Base-by-base conservation (phyloP, 169 alveolate species). In the Eimeria praecox region DNA sequence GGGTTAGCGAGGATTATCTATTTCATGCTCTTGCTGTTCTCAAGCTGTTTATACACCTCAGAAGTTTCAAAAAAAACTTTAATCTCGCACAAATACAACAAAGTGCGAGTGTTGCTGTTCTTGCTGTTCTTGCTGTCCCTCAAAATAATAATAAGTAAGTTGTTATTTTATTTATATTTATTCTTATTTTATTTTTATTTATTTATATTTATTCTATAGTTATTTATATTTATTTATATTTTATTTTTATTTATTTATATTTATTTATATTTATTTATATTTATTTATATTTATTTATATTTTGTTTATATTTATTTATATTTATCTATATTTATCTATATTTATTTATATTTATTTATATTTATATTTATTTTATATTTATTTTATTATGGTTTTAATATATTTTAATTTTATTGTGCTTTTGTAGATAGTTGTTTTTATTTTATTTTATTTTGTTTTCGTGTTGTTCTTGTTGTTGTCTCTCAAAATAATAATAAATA, bases 21-120 rank as follows among this genome's bases (percentile, higher is more conserved):
- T 99, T 98, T 98, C 99, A 99, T 97, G 99, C 99, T 16, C 97
- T 98, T 30, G 99, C 99, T 18, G 98, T 97, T 97, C 95, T 98
- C 46, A 96, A 97, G 38, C 97, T 97, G 54, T 98, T 98, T 46
- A 95, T 98, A 91, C 99, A 98, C 96, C 90, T 98, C 64, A 96
- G 97, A 54, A 98, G 97, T 97, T 98, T 97, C 96, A 98, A 98
- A 94, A 98, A 97, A 96, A 97, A 97, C 90, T 97, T 98, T 14
- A 54, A 99, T 27, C 97, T 96, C 33, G 98, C 97, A 82, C 98
- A 98, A 59, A 96, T 98, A 59, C 89, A 96, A 64, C 97, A 90
- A 90, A 94, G 98, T 95, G 97, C 98, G 82, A 96, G 98, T 59
- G 97, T 97, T 69, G 98, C 98, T 2, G 99, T 98, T 46, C 92